These are phyloP conservation scores for Boletellus deceptivus DNA, from an alignment of 1,284 basidiomycete species.

Conservation along the genomic window DNA sequence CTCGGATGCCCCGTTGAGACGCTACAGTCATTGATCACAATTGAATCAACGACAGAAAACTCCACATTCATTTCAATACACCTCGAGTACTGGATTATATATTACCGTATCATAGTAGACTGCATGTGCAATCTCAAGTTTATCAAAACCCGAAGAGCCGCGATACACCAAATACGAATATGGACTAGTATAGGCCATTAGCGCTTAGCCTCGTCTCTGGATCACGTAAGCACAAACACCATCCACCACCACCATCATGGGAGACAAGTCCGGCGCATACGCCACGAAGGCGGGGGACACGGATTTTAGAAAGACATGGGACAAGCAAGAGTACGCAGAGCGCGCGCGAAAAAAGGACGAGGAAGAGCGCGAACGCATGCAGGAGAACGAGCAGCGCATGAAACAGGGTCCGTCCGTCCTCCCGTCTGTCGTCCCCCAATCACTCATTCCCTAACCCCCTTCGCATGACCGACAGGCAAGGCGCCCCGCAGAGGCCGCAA, in stretches of 20 bases:
- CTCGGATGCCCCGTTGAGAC: constrained; percentile 11
- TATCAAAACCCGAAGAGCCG: no score
- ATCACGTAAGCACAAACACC: constrained; percentile 6
- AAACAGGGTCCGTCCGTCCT: constrained; percentile 61
- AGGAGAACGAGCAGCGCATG: constrained; percentile 80
- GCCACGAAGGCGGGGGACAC: constrained; percentile 64
- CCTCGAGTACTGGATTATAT: no score
- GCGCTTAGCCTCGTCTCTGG: no score
- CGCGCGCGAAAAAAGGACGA: constrained; percentile 71
- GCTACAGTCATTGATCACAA: no score
- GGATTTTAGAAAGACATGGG: constrained; percentile 83
- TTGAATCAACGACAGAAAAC: no score
- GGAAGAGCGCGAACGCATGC: constrained; percentile 78
- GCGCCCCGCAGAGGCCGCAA: constrained; percentile 66
- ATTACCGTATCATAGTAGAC: no score
- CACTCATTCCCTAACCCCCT: not conserved
- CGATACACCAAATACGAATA: no score
- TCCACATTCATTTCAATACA: no score
- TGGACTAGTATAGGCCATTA: no score
- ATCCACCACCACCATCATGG: constrained; percentile 39
- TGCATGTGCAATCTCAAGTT: no score
- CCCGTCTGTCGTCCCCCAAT: no score
- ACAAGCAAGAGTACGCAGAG: constrained; percentile 81
- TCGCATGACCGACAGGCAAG: constrained; percentile 58
- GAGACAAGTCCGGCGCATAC: constrained; percentile 61